Evolutionary conservation across 2,329 filamentous ascomycete genomes (phyloP), one percentile per base, ranked within the genome.

Genomic region (Lasiodiplodia citricola): DNA sequence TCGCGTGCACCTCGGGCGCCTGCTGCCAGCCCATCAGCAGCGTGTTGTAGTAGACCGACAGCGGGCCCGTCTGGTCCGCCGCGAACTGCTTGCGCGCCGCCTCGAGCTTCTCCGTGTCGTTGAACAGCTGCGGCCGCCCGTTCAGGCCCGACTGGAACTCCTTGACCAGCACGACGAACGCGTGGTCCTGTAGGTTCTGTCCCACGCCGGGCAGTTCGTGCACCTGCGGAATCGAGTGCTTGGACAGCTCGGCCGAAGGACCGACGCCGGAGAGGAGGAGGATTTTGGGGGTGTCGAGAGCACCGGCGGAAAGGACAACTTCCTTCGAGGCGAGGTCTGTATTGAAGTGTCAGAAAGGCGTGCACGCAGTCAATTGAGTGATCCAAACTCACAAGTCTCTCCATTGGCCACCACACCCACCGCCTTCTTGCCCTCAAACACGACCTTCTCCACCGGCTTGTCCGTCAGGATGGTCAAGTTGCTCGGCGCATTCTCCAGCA

Each of bases 381-480:
- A 44, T 21, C 11, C 7, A 23, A 25, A 21, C 65, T 57, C 13
- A 67, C 65, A 67, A 11, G 54, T 67, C 21, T 67, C 41, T 1
- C 77, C 76, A 69, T 78, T 74, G 5, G 60, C 72, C 11, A 73
- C 73, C 50, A 80, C 72, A 10, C 77, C 78, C 10, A 74, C 68
- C 8, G 78, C 75, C 35, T 57, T 75, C 25, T 72, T 72, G 2
- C 76, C 77, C 18, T 74, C 71, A 70, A 76, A 77, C 54, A 72
- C 28, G 18, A 80, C 68, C 16, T 64, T 70, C n/a, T 74, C 67
- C 37, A 88, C 85, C 2, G 81, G 80, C 0, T 84, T 76, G 23
- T 83, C 76, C 4, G 85, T 86, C 69, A 86, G 70, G 31, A 90
- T 78, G 0, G 82, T 84, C 50, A 91, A 75, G 69, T 90, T 90